A percentile compares a stretch with the other conserved stretches of the same genome.
Evolutionary conservation across 768 basidiomycete genomes (phyloP).

Genomic region (Lactifluus piperatus): DNA sequence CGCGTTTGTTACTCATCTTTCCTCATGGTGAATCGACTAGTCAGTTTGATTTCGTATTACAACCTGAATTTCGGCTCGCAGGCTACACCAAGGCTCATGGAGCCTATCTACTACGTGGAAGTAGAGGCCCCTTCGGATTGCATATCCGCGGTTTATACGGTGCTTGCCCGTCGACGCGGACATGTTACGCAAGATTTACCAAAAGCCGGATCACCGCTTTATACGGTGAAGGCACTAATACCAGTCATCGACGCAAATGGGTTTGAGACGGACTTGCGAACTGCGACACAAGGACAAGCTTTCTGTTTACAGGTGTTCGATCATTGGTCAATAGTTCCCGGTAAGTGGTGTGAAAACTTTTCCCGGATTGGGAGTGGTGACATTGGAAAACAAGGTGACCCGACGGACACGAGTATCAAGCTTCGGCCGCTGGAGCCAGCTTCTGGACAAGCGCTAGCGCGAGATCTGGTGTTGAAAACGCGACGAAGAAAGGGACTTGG

Average conservation of each 20-base stretch:
- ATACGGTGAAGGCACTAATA: conserved; percentile 96
- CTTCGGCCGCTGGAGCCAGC: conserved; percentile 95
- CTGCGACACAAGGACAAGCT: conserved; percentile 98
- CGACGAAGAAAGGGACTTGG: conserved; percentile 93
- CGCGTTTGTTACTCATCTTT: conserved; percentile 99
- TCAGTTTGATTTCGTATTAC: background rate
- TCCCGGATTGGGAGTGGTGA: background rate
- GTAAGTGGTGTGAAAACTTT: conserved; percentile 34
- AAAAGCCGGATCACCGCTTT: conserved; percentile 94
- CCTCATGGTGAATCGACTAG: conserved; percentile 66
- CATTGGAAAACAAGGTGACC: conserved; percentile 59
- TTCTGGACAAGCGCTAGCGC: conserved; percentile 87
- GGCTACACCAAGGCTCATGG: conserved; percentile 93
- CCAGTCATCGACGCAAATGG: conserved; percentile 98
- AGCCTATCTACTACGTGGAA: conserved; percentile 97
- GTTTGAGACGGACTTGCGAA: conserved; percentile 95
- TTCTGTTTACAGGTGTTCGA: conserved; percentile 97
- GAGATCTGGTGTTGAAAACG: conserved; percentile 95
- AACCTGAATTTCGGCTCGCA: conserved; percentile 25
- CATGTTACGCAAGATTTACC: conserved; percentile 98
- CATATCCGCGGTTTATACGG: conserved; percentile 97
- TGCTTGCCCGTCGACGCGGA: conserved; percentile 96
- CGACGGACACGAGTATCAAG: conserved; percentile 95
- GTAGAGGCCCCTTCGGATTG: conserved; percentile 99
- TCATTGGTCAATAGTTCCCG: conserved; percentile 98